Base-by-base conservation (phyloP, 805 yeast genomes). In the Wickerhamiella lipophila region DNA sequence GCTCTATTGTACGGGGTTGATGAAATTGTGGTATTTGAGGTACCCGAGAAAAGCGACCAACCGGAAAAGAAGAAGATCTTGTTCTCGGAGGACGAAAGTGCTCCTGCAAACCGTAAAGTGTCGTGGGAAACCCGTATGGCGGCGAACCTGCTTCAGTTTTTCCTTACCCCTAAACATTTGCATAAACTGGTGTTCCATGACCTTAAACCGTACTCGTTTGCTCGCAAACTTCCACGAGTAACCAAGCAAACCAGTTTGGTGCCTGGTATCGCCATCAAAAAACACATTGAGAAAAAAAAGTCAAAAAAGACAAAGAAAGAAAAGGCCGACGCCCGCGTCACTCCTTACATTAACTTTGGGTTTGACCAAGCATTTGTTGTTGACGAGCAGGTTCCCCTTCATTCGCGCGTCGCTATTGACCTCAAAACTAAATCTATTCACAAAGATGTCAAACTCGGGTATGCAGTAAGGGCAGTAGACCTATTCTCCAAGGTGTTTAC, bases 101-200 rank as follows among this genome's bases (percentile, higher is more conserved):
- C 52, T 29, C 56, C 49, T 29, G 55, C 57, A 13, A 42, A 35
- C n/a, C 42, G 40, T 7, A 42, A 50, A 11, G 43, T 47, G 16
- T 49, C 58, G 46, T 58, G 63, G 45, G 68, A 57, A 45, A 18
- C 46, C 15, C 15, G 29, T 6, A 25, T 47, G 19, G 39, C 55
- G 1, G 87, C 89, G 1, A 69, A 79, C 1, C 68, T 87, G 35
- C 66, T 87, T 50, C 94, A 85, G 60, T 86, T 68, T 60, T 84
- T 84, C 58, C 77, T 86, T 13, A 86, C 95, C 0, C 95, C 96
- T 1, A 82, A 85, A 44, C 84, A 87, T 59, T 68, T 87, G 39
- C 74, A 79, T 16, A 79, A 79, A 52, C 64, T 79, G 1, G 71
- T 81, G 3, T 84, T 86, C 67, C 70, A 73, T 52, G 66, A 58